Evolutionary conservation across 2,329 filamentous ascomycete genomes (phyloP).

Genomic region (Cladosporium austrohemisphaericum): DNA sequence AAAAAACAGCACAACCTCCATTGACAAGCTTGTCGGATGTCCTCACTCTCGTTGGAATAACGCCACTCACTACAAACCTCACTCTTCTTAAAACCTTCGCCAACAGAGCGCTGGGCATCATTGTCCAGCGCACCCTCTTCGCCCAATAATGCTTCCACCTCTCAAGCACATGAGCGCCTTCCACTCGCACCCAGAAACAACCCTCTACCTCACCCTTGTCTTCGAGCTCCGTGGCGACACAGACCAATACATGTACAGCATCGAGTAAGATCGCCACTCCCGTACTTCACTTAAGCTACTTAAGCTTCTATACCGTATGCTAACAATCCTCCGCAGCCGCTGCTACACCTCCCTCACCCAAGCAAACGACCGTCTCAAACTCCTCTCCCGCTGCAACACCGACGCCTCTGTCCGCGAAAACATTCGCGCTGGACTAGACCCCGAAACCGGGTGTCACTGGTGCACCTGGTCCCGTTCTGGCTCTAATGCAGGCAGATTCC

Average conservation of each 20-base stretch:
- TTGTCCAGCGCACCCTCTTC: neutral
- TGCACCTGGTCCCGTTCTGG: constrained; percentile 16
- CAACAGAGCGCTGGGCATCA: too few species aligned
- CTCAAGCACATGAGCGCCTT: neutral
- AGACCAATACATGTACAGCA: constrained; percentile 17
- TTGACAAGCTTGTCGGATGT: too few species aligned
- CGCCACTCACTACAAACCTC: too few species aligned
- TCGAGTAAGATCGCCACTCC: too few species aligned
- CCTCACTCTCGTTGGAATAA: too few species aligned
- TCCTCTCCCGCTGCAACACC: constrained; percentile 17
- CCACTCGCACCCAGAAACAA: neutral
- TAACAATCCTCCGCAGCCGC: neutral
- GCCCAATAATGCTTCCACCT: neutral
- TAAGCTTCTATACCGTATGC: neutral
- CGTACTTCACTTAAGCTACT: neutral
- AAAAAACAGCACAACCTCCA: too few species aligned
- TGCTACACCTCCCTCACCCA: constrained; percentile 17
- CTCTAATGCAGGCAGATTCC: constrained; percentile 14
- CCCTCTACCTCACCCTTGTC: constrained; percentile 16
- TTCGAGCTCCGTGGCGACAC: constrained; percentile 15
- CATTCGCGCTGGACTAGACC: constrained; percentile 3
- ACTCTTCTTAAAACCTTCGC: too few species aligned
- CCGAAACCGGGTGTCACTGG: constrained; percentile 15
- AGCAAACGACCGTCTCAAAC: constrained; percentile 18
- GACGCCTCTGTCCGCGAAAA: constrained; percentile 5